phyloP scores from a whole-genome alignment of 2,329 filamentous ascomycete species.

The Ascocoryne sarcoides region DNA sequence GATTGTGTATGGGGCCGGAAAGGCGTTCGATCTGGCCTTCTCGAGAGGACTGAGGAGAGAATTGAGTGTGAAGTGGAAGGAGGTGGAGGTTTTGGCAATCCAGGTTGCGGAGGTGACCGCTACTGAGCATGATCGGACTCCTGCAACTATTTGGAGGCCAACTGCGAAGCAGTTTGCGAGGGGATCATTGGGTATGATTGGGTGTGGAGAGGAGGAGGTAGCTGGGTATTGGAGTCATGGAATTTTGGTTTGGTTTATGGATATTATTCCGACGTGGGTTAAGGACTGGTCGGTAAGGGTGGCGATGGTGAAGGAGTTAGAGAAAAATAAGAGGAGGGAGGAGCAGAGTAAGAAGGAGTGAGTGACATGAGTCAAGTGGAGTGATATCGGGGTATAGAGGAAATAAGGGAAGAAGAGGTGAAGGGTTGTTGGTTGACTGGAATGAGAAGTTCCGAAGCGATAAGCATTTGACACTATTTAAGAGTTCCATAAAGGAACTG shows the following conservation, averaged over 20 bases:
- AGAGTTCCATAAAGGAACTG: too few species aligned
- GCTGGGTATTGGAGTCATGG: conserved; percentile 9
- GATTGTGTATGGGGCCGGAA: conserved; percentile 36
- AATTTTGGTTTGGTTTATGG: neutral
- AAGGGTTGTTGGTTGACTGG: too few species aligned
- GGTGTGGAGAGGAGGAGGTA: conserved; percentile 24
- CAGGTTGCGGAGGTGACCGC: neutral
- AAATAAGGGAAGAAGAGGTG: too few species aligned
- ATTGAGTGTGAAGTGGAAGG: conserved; percentile 18
- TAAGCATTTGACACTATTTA: too few species aligned
- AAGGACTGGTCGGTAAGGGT: neutral
- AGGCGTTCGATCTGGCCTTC: conserved; percentile 33
- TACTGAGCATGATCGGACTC: conserved; percentile 27
- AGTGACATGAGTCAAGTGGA: too few species aligned
- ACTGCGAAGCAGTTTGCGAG: conserved; percentile 25
- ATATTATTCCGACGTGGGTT: neutral
- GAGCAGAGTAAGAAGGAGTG: neutral
- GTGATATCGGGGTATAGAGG: too few species aligned
- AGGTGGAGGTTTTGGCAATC: neutral
- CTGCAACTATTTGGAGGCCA: conserved; percentile 27
- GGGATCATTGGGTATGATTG: conserved; percentile 28
- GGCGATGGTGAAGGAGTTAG: neutral
- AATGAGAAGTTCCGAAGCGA: too few species aligned
- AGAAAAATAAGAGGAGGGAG: neutral
- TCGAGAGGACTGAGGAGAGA: conserved; percentile 35